phyloP scores from a whole-genome alignment of 1,139 yeast genomes.

The Saccharomyces hybrid region DNA sequence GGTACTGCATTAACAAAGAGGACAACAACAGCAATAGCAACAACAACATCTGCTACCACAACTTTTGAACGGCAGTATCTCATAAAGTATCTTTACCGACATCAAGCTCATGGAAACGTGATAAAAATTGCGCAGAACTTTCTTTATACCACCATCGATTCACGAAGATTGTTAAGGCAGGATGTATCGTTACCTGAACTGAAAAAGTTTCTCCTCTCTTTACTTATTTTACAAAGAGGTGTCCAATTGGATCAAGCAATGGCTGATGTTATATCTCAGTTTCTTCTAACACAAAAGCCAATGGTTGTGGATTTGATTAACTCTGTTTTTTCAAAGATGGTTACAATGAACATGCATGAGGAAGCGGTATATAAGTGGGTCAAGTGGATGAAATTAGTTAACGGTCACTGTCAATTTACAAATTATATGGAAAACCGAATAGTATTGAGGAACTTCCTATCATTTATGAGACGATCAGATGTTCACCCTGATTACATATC shows the following conservation, averaged over 20 bases:
- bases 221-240: slow-evolving; percentile 10
- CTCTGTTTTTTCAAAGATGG: slow-evolving; percentile 10
- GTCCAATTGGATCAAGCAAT: slow-evolving; percentile 12
- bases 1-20: not conserved
- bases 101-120: slow-evolving; percentile 11
- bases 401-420: slow-evolving; percentile 24
- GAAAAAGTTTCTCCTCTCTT: slow-evolving; percentile 16
- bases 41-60: not conserved
- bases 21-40: not conserved
- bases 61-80: slow-evolving; percentile 11
- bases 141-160: slow-evolving; percentile 8
- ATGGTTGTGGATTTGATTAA: slow-evolving; percentile 14
- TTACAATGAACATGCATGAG: not conserved
- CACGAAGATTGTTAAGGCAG: slow-evolving; percentile 3
- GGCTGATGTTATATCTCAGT: slow-evolving; percentile 17
- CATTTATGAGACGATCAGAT: not conserved
- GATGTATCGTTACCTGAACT: slow-evolving; percentile 18
- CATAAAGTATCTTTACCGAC: slow-evolving; percentile 12
- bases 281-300: slow-evolving; percentile 14
- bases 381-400: slow-evolving; percentile 17
- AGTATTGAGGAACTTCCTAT: slow-evolving; percentile 12
- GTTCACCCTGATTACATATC: slow-evolving; percentile 5
- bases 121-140: slow-evolving; percentile 10
- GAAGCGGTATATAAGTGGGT: slow-evolving; percentile 22
- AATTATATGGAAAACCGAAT: slow-evolving; percentile 15